phyloP scores from a whole-genome alignment of 768 basidiomycete genomes.

The Podaxis rugospora region DNA sequence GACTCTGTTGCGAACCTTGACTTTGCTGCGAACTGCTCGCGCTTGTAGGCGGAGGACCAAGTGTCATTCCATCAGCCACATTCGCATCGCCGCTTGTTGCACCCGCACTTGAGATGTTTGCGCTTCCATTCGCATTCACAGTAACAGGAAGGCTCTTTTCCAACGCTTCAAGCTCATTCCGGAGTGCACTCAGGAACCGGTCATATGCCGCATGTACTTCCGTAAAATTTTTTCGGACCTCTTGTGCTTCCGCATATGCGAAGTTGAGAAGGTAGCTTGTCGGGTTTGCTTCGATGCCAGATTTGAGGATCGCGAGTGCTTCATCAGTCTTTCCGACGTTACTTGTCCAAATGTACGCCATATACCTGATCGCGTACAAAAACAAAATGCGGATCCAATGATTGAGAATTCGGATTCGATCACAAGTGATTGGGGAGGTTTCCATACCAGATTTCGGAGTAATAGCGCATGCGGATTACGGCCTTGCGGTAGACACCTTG shows the following conservation, averaged over 20 bases:
- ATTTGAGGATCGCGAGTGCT: constrained; percentile 71
- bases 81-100: constrained; percentile 20
- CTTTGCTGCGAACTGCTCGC: constrained; percentile 5
- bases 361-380: constrained; percentile 57
- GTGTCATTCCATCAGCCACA: neutral
- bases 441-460: constrained; percentile 86
- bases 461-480: constrained; percentile 88
- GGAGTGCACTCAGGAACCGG: constrained; percentile 64
- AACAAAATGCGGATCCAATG: neutral
- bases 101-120: constrained; percentile 30
- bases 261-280: constrained; percentile 85
- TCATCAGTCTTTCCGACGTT: constrained; percentile 78
- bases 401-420: neutral
- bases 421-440: neutral
- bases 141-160: constrained; percentile 38
- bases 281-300: constrained; percentile 86
- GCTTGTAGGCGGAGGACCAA: neutral
- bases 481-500: constrained; percentile 87
- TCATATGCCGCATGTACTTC: constrained; percentile 74
- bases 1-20: constrained; percentile 1
- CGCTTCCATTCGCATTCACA: constrained; percentile 4
- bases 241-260: constrained; percentile 75
- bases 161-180: constrained; percentile 56
- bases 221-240: constrained; percentile 50
- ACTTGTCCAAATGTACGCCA: constrained; percentile 83